phyloP scores from a whole-genome alignment of 352 stramenopile species.

The Phytophthora hibernalis region DNA sequence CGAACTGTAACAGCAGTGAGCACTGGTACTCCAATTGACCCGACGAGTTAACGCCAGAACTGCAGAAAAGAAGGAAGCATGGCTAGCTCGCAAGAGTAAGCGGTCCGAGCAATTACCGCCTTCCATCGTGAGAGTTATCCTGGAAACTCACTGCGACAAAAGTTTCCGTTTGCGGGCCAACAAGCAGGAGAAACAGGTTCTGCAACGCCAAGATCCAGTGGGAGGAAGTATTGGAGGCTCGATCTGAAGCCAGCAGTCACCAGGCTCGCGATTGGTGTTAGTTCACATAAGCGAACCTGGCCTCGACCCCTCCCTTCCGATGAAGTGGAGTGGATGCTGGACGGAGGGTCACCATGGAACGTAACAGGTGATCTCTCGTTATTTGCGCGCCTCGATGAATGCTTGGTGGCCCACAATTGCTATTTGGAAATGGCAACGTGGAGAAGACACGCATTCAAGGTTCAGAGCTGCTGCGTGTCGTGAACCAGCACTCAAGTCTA shows the following conservation, averaged over 20 bases:
- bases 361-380: background rate
- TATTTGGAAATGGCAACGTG: background rate
- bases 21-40: background rate
- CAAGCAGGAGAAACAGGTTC: no score
- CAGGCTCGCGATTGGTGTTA: background rate
- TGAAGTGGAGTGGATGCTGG: conserved; percentile 4
- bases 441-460: background rate
- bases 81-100: no score
- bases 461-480: background rate
- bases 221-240: background rate
- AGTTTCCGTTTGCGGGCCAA: background rate
- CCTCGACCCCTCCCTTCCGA: background rate
- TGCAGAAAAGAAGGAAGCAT: no score
- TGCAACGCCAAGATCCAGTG: background rate
- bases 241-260: background rate
- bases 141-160: no score
- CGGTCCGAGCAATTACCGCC: background rate
- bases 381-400: background rate
- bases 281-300: background rate
- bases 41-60: no score
- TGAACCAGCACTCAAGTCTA: background rate
- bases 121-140: no score
- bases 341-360: background rate
- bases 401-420: background rate
- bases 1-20: no score